Evolutionary conservation across 116 monocot species (phyloP).

Genomic region (Zostera marina): DNA sequence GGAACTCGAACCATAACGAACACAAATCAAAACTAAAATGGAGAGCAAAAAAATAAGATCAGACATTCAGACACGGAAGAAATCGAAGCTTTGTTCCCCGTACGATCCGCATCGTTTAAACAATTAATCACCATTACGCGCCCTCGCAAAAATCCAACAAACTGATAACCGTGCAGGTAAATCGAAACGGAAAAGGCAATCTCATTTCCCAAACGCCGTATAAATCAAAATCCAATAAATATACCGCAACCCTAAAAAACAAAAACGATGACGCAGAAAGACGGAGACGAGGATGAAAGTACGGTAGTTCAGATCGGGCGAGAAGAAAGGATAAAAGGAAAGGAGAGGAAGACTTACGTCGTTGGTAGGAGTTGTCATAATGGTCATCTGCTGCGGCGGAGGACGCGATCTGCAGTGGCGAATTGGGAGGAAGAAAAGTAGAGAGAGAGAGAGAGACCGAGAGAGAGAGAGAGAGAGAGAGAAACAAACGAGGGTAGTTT

Average conservation of each 20-base stretch:
- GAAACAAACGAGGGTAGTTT: background rate
- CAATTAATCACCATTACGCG: no score
- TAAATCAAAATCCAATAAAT: background rate
- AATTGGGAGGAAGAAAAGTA: background rate
- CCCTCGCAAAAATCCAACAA: no score
- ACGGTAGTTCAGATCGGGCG: background rate
- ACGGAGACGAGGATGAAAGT: background rate
- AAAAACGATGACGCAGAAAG: background rate
- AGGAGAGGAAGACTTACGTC: constrained; percentile 1
- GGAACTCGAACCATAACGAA: no score
- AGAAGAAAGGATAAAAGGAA: background rate
- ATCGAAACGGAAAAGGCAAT: no score
- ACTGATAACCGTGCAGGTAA: no score
- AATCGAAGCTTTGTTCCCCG: no score
- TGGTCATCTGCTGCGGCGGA: constrained; percentile 6
- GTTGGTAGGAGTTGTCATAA: constrained; percentile 3
- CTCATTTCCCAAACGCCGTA: no score
- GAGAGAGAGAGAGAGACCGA: background rate
- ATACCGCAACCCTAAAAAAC: background rate
- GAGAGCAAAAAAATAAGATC: no score
- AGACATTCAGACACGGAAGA: no score
- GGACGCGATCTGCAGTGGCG: constrained; percentile 5
- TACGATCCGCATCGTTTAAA: no score
- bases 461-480: background rate
- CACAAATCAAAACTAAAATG: no score